These are phyloP conservation scores for Carpinus fangiana DNA, from an alignment of 306 rosid species.

Conservation along the genomic window DNA sequence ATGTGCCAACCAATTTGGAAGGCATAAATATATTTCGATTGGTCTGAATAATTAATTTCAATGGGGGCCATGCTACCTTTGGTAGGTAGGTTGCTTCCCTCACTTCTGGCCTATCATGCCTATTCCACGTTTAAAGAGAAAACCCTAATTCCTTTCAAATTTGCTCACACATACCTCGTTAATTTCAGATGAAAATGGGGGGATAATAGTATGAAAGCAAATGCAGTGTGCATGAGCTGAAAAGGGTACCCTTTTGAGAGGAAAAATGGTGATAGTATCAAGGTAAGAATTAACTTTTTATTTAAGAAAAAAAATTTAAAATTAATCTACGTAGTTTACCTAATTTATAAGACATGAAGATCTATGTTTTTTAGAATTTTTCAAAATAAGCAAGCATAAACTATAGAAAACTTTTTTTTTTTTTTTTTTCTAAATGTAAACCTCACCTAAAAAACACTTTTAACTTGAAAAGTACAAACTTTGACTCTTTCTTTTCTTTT, in stretches of 20 bases:
- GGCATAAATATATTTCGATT: neutral
- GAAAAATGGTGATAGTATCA: too few relatives aligned
- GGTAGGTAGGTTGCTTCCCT: neutral
- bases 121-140: neutral
- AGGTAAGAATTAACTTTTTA: too few relatives aligned
- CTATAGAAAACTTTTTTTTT: too few relatives aligned
- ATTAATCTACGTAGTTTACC: too few relatives aligned
- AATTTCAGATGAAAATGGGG: neutral
- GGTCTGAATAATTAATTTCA: neutral
- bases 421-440: too few relatives aligned
- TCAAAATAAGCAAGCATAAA: too few relatives aligned
- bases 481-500: too few relatives aligned
- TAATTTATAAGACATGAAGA: too few relatives aligned
- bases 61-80: neutral
- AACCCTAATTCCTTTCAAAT: neutral
- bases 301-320: too few relatives aligned
- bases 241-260: neutral
- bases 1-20: neutral
- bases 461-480: too few relatives aligned
- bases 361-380: too few relatives aligned
- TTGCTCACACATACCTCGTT: neutral
- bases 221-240: neutral
- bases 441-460: too few relatives aligned
- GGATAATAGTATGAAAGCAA: neutral
- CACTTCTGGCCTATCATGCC: neutral